Base-by-base conservation (phyloP, 2,329 filamentous ascomycete genomes). In the Fusarium tanahbumbuense region DNA sequence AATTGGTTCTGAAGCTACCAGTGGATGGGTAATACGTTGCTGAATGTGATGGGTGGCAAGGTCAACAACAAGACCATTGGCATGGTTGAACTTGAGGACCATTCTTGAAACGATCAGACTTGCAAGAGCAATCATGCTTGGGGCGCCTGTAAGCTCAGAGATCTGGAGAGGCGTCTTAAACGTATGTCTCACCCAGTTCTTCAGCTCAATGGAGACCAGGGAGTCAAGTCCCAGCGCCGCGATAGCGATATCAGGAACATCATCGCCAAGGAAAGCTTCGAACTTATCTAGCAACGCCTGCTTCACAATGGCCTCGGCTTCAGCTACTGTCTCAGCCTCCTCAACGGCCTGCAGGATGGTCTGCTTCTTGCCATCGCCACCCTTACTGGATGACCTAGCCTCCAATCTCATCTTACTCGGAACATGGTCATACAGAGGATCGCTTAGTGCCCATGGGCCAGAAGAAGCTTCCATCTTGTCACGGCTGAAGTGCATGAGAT, bases 151-250 rank as follows among this genome's bases (percentile, higher is more conserved):
- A 28, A 57, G 54, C 45, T 57, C 54, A 11, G 45, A 57, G n/a
- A 57, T 32, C 9, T 57, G 54, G 15, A 57, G 45, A 16, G 55
- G 55, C 10, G 55, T 48, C 44, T 48, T 48, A 34, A 57, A 57
- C 11, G 45, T 57, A 20, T 48, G 45, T 18, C 45, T 57, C 34
- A 49, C 55, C 55, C 55, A 57, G 55, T 57, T 57, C 34, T 57
- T 57, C 13, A 57, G n/a, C 34, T 57, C 55, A 40, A 57, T 49
- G 6, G 44, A 57, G 25, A 57, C 55, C n/a, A 57, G 27, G 2
- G 55, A 57, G 37, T 57, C 55, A 8, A 57, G 55, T 11, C 45
- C 55, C 18, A 57, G 20, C 10, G 45, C 34, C 2, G 45, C 54
- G n/a, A 57, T 49, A 10, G 54, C 16, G 13, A 57, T 16, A 28